phyloP scores from a whole-genome alignment of 257 asterid genomes.

The Gentiana dahurica region DNA sequence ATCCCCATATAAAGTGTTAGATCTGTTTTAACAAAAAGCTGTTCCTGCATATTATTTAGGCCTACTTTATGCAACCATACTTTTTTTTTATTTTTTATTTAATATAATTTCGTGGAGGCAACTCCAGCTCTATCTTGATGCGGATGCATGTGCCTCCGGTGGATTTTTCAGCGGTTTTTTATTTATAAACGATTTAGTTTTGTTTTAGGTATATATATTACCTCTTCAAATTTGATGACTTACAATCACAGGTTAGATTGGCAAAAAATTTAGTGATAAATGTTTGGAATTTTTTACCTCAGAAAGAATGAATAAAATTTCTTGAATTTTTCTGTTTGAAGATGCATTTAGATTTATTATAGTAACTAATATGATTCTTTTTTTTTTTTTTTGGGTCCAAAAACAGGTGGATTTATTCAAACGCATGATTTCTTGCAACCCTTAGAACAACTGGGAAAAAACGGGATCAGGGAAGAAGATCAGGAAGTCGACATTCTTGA shows the following conservation, averaged over 20 bases:
- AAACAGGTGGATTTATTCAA: constrained; percentile 52
- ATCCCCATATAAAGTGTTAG: background rate
- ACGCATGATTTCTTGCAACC: constrained; percentile 95
- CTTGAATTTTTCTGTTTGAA: background rate
- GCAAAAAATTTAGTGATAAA: too few species aligned
- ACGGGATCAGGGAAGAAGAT: constrained; percentile 38
- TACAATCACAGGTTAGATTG: too few species aligned
- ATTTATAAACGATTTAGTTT: too few species aligned
- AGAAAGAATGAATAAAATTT: background rate
- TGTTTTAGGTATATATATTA: too few species aligned
- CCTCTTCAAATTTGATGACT: too few species aligned
- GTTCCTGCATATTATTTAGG: background rate
- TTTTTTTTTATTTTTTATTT: background rate
- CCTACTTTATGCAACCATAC: background rate
- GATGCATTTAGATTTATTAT: background rate
- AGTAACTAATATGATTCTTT: background rate
- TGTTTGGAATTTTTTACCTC: too few species aligned
- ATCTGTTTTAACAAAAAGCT: background rate
- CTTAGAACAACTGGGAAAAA: constrained; percentile 53
- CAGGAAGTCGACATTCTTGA: constrained; percentile 11
- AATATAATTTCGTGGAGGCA: background rate
- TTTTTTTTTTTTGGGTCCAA: constrained; percentile 4
- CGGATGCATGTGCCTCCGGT: background rate
- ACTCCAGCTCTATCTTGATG: background rate
- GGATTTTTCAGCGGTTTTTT: too few species aligned